phyloP scores from a whole-genome alignment of 1,284 basidiomycete species.

The Inonotus obliquus region DNA sequence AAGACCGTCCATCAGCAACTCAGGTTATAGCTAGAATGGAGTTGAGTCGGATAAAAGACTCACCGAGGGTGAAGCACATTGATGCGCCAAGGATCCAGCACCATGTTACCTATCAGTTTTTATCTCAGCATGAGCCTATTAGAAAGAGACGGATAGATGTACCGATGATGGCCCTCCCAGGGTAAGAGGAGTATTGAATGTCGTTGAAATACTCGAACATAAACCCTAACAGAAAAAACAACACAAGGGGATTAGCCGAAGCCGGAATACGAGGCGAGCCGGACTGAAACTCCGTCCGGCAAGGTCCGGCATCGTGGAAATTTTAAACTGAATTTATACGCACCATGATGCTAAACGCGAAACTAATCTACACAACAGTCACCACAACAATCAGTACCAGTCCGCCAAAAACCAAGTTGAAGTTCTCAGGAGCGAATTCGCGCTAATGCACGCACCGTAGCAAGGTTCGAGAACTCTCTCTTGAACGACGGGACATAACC shows the following conservation, averaged over 20 bases:
- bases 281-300: background rate
- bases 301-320: background rate
- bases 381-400: background rate
- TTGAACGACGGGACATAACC: conserved; percentile 78
- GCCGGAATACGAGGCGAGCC: background rate
- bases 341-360: conserved; percentile 76
- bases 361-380: conserved; percentile 64
- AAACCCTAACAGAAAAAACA: conserved; percentile 44
- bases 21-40: too few relatives aligned
- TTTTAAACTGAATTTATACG: conserved; percentile 6
- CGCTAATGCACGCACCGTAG: conserved; percentile 46
- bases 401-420: background rate
- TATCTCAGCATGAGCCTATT: background rate
- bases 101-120: conserved; percentile 54
- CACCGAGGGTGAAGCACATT: conserved; percentile 72
- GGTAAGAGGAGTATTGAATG: conserved; percentile 75
- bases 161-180: conserved; percentile 79
- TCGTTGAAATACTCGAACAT: conserved; percentile 76
- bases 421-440: background rate
- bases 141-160: background rate
- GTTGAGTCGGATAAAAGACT: conserved; percentile 14
- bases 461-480: conserved; percentile 77
- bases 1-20: background rate
- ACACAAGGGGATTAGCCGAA: background rate
- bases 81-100: conserved; percentile 76